Evolutionary conservation across 768 basidiomycete species (phyloP).

Genomic region (Pleurotus giganteus): DNA sequence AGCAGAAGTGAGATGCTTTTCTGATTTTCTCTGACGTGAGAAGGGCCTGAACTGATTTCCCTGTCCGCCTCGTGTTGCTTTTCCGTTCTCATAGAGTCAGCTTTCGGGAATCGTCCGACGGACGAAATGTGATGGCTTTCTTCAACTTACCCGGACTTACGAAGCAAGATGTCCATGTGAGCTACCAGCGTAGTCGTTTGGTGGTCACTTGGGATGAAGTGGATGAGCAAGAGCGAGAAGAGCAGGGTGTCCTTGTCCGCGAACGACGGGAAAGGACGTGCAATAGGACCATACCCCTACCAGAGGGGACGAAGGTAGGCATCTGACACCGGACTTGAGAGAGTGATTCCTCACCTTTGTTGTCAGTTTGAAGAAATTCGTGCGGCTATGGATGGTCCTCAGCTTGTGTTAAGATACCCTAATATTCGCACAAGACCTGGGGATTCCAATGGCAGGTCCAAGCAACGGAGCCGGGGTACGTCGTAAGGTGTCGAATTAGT

Average conservation of each 20-base stretch:
- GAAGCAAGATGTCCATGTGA: constrained; percentile 76
- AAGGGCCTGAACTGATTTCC: not conserved
- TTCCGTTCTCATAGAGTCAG: constrained; percentile 46
- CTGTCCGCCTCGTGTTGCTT: not conserved
- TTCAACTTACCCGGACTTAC: constrained; percentile 69
- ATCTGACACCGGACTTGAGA: not conserved
- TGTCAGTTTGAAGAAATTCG: constrained; percentile 71
- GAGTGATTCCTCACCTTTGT: not conserved
- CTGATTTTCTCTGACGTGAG: not conserved
- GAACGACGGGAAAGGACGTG: constrained; percentile 64
- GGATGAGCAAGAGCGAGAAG: constrained; percentile 59
- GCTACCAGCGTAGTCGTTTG: constrained; percentile 60
- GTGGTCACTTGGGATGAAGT: constrained; percentile 66
- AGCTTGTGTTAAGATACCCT: constrained; percentile 67
- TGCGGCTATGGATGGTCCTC: constrained; percentile 61
- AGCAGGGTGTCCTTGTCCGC: constrained; percentile 57
- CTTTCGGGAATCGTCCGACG: constrained; percentile 70
- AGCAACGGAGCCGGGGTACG: constrained; percentile 1
- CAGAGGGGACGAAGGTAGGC: constrained; percentile 69
- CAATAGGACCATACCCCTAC: constrained; percentile 66
- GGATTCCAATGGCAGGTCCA: not conserved
- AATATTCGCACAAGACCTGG: constrained; percentile 35
- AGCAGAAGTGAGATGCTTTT: constrained; percentile 1
- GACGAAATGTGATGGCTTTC: constrained; percentile 53
- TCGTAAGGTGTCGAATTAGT: not conserved